Base-by-base conservation (phyloP, 1,284 basidiomycete species). In the Schizopora paradoxa region DNA sequence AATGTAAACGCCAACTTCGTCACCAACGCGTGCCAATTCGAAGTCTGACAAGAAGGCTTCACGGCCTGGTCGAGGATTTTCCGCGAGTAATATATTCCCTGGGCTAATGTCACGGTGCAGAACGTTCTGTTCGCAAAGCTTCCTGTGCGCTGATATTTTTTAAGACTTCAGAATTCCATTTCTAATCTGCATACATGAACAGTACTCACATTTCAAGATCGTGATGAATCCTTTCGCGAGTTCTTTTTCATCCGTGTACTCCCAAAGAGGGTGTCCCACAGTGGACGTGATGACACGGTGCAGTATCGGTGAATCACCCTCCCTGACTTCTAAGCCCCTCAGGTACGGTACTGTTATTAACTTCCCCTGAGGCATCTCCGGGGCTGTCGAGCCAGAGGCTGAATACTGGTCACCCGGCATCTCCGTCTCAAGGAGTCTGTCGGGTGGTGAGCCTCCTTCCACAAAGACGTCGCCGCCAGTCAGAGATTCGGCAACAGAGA, bases 251-350 rank as follows among this genome's bases (percentile, higher is more conserved):
- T 25, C 34, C 4, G 14, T 34, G 33, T 43, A 54, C 18, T 47
- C 48, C 53, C 53, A 52, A 2, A 54, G 16, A 5, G 53, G 53
- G 5, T 48, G 41, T 3, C 48, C 51, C 21, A 50, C 45, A 11
- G 36, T 41, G 10, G 19, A 26, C 5, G 51, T 16, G 14, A 54
- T 16, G n/a, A 54, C 29, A 8, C 48, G 45, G 41, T 51, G 53
- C 2, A 54, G 45, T 5, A 45, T 29, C 2, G 32, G 33, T 5
- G 26, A 28, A 3, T 39, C 29, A 4, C 10, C 27, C 8, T 36
- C n/a, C n/a, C n/a, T n/a, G n/a, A n/a, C n/a, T n/a, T n/a, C n/a
- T n/a, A n/a, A n/a, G n/a, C n/a, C n/a, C n/a, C n/a, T n/a, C n/a
- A n/a, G n/a, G n/a, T n/a, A n/a, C n/a, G n/a, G n/a, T n/a, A n/a